Base-by-base conservation (phyloP, 139 green algal species). In the Zygnema circumcarinatum region DNA sequence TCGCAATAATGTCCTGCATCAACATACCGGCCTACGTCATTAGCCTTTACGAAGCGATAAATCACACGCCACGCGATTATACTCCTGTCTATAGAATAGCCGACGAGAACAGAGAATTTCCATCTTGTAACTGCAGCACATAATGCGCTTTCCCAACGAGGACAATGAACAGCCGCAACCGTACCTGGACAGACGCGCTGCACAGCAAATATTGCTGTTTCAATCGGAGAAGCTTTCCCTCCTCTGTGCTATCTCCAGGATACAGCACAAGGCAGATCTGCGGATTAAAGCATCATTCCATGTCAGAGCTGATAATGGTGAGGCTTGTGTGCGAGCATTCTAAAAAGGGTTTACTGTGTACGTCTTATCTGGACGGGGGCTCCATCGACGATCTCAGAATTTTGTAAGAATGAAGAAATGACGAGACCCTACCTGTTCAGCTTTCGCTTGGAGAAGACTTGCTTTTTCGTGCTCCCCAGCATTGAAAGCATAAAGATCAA, bases 161-260 rank as follows among this genome's bases (percentile, higher is more conserved):
- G n/a, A n/a, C n/a, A n/a, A n/a, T n/a, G n/a, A n/a, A n/a, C n/a
- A n/a, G n/a, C n/a, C n/a, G n/a, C n/a, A n/a, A n/a, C n/a, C 16
- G 2, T 87, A 98, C 96, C 69, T 93, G 95, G 53, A 98, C 90
- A n/a, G 95, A 97, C 2, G 97, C 97, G 35, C 92, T 95, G 62
- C 98, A 95, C 81, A 99, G 97, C 92, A 99, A 97, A 94, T 97
- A 98, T 94, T 99, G 97, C 94, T 99, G 97, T 93, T 98, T 98
- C 32, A 99, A 94, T 85, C 97, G 95, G 91, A 99, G 94, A 92
- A 96, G 93, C 94, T 99, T 99, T 90, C 97, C 97, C 81, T 98
- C 95, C 73, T 94, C 91, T 2, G 96, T 99, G 73, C 89, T 92
- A 92, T 99, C 97, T 81, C 98, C 98, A 85, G 97, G 97, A 93